Evolutionary conservation across 164 flowering plant species (phyloP), one percentile per base, ranked within the genome.

Genomic region (Cinnamomum micranthum): DNA sequence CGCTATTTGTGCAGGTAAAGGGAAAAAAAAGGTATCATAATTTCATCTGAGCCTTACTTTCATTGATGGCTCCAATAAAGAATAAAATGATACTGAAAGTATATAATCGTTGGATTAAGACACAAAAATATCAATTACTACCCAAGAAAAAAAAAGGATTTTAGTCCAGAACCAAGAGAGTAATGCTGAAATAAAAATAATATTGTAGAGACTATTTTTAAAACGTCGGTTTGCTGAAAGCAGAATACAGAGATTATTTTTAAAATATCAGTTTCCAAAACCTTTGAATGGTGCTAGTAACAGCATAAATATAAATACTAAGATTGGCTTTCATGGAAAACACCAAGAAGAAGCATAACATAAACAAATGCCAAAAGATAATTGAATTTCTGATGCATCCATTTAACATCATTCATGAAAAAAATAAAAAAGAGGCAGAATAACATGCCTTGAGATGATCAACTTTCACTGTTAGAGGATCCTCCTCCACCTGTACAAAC

Each of bases 401-500:
- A 20, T 66, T 24, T 66, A 13, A 17, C 17, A 25, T 13, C 20
- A 27, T 15, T 4, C 9, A 27, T 15, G 69, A 3, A 12, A 15
- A 67, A 10, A 67, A 33, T 11, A 6, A 67, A 51, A 52, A 28
- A 71, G 70, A 50, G 65, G 9, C 14, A 47, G 27, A 33, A 75
- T 31, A 55, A 22, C 84, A 67, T 83, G 78, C 99, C 99, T 96
- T 92, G 73, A 94, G 91, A 84, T 96, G 98, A 83, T 96, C 99
- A 70, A 96, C 95, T 87, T 91, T 93, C 75, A 96, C 99, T 0
- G 90, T 92, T n/a, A 96, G 95, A 23, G 98, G 98, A 72, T 92
- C 97, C 83, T 92, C 99, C 60, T 82, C 82, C 66, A 88, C 98
- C 99, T 96, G 90, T 58, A 82, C 27, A 78, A 28, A 80, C 76